Base-by-base conservation (phyloP, 768 basidiomycete genomes). In the Suillus brevipes region DNA sequence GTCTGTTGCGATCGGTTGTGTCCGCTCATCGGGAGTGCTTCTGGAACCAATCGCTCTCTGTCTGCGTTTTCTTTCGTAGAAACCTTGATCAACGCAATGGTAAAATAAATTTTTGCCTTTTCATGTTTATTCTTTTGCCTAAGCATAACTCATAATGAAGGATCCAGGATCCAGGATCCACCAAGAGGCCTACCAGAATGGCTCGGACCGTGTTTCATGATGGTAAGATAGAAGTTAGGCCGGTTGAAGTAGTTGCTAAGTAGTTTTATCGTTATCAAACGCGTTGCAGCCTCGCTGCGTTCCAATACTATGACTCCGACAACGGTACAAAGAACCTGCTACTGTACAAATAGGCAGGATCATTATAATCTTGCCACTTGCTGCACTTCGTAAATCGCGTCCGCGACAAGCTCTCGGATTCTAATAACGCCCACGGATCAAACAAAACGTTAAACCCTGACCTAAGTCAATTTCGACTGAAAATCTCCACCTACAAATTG, bases 281-380 rank as follows among this genome's bases (percentile, higher is more conserved):
- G 56, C 56, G 36, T 57, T 57, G 56, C n/a, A 57, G 56, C 56
- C 36, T 57, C 31, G 56, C 36, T n/a, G 36, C 23, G 23, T 57
- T 23, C 14, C 6, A 49, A 23, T 49, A 31, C 31, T 31, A 14
- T 50, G 49, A 50, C 49, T 50, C 49, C 49, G 49, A 50, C 49
- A 25, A 50, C 2, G 14, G 47, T 23, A 53, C 52, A 53, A 53
- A 53, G 52, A 20, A 20, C 20, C 3, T 36, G 34, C 31, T 6
- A 12, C 12, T n/a, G 18, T 20, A 55, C 34, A 55, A 55, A 36
- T n/a, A 34, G 20, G 20, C 34, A n/a, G 31, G 4, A 31, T 9
- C 20, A 18, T 18, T 9, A 18, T n/a, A n/a, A n/a, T n/a, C 50
- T 53, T 31, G 52, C 28, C 50, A 52, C 25, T 31, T 52, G 28